phyloP scores from a whole-genome alignment of 257 asterid genomes.

The Pogostemon cablin region DNA sequence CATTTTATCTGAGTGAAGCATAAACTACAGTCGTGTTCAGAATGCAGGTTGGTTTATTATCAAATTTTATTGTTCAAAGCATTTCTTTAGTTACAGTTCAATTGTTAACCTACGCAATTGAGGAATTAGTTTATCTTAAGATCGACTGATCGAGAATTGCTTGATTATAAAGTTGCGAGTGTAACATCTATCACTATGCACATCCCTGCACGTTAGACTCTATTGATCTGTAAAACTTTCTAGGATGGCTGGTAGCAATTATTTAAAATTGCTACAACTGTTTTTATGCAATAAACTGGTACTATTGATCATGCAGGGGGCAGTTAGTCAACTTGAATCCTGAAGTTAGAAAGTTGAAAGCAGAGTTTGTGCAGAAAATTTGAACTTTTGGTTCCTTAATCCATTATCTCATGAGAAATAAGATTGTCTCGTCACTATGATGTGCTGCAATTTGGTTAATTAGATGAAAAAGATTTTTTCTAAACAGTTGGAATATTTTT shows the following conservation, averaged over 20 bases:
- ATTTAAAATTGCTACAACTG: background rate
- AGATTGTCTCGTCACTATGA: background rate
- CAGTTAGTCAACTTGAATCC: background rate
- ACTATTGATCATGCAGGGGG: constrained; percentile 8
- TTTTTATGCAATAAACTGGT: background rate
- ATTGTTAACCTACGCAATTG: constrained; percentile 4
- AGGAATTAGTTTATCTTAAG: background rate
- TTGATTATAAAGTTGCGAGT: constrained; percentile 18
- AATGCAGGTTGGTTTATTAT: background rate
- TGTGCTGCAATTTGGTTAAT: constrained; percentile 8
- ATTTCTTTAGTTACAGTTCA: background rate
- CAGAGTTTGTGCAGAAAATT: background rate
- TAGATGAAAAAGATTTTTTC: background rate
- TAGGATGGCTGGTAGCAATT: background rate
- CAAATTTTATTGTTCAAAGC: background rate
- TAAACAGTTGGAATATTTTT: background rate
- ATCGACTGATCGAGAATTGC: background rate
- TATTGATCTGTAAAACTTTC: constrained; percentile 13
- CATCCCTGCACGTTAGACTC: constrained; percentile 9
- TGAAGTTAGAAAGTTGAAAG: constrained; percentile 20
- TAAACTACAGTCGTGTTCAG: constrained; percentile 11
- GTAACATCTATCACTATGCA: background rate
- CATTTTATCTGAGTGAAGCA: background rate
- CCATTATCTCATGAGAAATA: constrained; percentile 2
- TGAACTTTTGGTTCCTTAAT: constrained; percentile 10